These are phyloP conservation scores for Talaromyces thailandensis DNA, from an alignment of 495 filamentous ascomycete species.

Conservation along the genomic window DNA sequence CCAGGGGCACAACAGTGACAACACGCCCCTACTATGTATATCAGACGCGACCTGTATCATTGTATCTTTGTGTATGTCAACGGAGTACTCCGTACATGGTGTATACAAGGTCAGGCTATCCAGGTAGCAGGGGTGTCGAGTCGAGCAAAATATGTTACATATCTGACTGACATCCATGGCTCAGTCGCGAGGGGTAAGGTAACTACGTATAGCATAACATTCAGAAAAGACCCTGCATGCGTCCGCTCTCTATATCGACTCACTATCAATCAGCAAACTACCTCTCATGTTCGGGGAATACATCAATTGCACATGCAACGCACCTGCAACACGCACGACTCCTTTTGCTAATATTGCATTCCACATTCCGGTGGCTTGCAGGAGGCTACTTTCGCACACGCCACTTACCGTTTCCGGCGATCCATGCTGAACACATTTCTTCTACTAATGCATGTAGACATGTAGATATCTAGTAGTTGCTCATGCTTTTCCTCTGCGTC, in stretches of 20 bases:
- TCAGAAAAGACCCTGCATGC: not conserved
- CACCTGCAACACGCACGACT: not conserved
- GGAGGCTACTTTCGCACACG: not conserved
- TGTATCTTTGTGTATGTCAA: not conserved
- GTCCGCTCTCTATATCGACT: not conserved
- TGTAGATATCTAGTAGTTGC: not conserved
- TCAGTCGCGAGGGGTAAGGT: not conserved
- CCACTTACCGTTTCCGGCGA: not conserved
- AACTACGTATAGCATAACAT: not conserved
- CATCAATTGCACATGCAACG: not conserved
- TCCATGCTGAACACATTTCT: not conserved
- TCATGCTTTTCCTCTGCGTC: no score
- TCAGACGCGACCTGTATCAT: not conserved
- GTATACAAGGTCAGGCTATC: not conserved
- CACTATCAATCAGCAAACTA: not conserved
- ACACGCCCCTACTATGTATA: not conserved
- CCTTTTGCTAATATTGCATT: slow-evolving; percentile 1
- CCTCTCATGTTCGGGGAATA: not conserved
- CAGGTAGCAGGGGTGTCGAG: not conserved
- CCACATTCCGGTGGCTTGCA: slow-evolving; percentile 3
- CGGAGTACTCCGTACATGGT: no score
- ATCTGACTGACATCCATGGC: not conserved
- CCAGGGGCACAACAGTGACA: not conserved
- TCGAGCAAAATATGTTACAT: not conserved
- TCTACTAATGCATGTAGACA: not conserved